Base-by-base conservation (phyloP, 257 asterid species). In the Penstemon barbatus region DNA sequence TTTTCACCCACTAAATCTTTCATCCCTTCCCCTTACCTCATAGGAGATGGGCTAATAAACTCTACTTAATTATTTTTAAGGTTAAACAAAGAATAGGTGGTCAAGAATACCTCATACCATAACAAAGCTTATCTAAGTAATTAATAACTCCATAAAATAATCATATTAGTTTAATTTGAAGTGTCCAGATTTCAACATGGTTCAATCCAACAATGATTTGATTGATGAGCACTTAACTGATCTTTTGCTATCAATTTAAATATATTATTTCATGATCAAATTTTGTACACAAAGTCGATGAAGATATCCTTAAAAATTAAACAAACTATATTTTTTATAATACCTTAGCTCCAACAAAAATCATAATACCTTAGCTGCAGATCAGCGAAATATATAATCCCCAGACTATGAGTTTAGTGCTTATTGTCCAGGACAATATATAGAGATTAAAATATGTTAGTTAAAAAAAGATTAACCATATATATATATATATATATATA, bases 181-280 rank as follows among this genome's bases (percentile, higher is more conserved):
- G 61, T 25, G 66, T 76, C 82, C 63, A 64, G 82, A 40, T 77
- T 77, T 73, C 74, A 57, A 70, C 76, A 73, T 73, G 67, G 69
- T 69, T 72, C 69, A 25, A 69, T 68, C 75, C 63, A 63, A 68
- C 78, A 78, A 78, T 78, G 74, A 78, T 78, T 74, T 65, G 79
- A 66, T 75, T 55, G 75, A 68, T 62, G 54, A 62, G 36, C 12
- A 45, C 60, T 73, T 72, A 25, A 63, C 63, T 51, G 59, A 8
- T 54, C 74, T 67, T 66, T 77, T 66, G 33, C 33, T 38, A 42
- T 62, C 4, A 7, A 44, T 18, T 7, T 5, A 40, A 59, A 42
- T 63, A 68, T 57, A 57, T 67, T 77, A 71, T 54, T 46, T 67
- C 5, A 44, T 19, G 9, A 11, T 10, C 9, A 56, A 36, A 8